These are phyloP conservation scores for Trichoderma arundinaceum DNA, from an alignment of 2,329 filamentous ascomycete genomes.

Conservation along the genomic window DNA sequence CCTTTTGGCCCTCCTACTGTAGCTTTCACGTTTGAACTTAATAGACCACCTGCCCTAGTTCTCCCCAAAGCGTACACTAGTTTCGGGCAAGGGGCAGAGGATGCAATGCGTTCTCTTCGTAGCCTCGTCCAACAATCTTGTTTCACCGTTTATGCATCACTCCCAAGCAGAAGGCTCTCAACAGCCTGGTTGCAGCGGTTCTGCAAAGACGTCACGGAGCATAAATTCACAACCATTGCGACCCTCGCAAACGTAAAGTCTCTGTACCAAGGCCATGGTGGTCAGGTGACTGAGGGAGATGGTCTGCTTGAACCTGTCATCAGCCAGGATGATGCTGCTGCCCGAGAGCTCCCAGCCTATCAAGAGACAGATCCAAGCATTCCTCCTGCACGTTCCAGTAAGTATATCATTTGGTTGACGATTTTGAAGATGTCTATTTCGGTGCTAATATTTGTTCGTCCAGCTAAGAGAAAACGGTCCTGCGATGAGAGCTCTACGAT, in stretches of 20 bases:
- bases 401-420: neutral
- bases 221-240: slow-evolving; percentile 7
- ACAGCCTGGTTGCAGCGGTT: neutral
- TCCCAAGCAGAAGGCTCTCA: slow-evolving; percentile 11
- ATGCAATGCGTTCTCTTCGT: slow-evolving; percentile 7
- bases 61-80: neutral
- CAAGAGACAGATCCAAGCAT: neutral
- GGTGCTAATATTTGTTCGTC: neutral
- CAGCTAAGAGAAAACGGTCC: slow-evolving; percentile 1
- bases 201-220: slow-evolving; percentile 1
- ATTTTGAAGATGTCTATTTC: neutral
- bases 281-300: slow-evolving; percentile 10
- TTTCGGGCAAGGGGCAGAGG: slow-evolving; percentile 2
- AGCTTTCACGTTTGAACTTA: slow-evolving; percentile 8
- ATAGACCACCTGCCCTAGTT: slow-evolving; percentile 1
- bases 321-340: neutral
- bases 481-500: slow-evolving; percentile 3
- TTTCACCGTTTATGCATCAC: slow-evolving; percentile 6
- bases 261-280: slow-evolving; percentile 15
- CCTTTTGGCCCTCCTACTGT: slow-evolving; percentile 1
- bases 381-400: neutral
- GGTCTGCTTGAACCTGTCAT: neutral
- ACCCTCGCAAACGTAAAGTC: neutral
- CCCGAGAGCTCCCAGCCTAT: neutral
- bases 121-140: neutral